phyloP scores from a whole-genome alignment of 352 stramenopile species.

The Globisporangium radiosum region DNA sequence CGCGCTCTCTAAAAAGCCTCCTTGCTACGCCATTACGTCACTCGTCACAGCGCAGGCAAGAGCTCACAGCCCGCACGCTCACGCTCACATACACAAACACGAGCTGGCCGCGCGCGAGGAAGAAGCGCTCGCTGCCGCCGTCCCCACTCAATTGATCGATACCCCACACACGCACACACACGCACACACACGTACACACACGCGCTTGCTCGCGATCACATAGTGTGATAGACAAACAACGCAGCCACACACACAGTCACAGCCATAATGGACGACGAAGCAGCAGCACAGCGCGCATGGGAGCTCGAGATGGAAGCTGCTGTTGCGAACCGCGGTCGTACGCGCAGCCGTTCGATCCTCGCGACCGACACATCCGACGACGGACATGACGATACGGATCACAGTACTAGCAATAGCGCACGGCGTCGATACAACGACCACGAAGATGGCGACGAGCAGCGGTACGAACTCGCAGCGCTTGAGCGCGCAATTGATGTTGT shows the following conservation, averaged over 20 bases:
- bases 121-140: not conserved
- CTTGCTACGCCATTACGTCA: not conserved
- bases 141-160: not conserved
- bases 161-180: slow-evolving; percentile 1
- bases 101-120: not conserved
- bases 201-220: not conserved
- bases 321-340: slow-evolving; percentile 63
- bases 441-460: slow-evolving; percentile 6
- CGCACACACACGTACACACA: slow-evolving; percentile 2
- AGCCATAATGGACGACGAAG: slow-evolving; percentile 28
- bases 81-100: not conserved
- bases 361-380: slow-evolving; percentile 11
- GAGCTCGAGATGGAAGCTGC: slow-evolving; percentile 79
- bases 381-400: slow-evolving; percentile 9
- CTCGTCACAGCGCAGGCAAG: slow-evolving; percentile 1
- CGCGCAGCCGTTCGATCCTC: slow-evolving; percentile 77
- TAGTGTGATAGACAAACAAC: not conserved
- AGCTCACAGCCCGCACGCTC: not conserved
- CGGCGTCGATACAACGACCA: slow-evolving; percentile 8
- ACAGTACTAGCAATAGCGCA: not conserved
- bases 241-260: not conserved
- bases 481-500: slow-evolving; percentile 24
- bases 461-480: slow-evolving; percentile 10
- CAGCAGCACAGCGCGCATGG: slow-evolving; percentile 48
- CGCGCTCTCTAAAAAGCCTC: no score